Base-by-base conservation (phyloP, 2,329 filamentous ascomycete species). In the Ceratocystis huliohia region DNA sequence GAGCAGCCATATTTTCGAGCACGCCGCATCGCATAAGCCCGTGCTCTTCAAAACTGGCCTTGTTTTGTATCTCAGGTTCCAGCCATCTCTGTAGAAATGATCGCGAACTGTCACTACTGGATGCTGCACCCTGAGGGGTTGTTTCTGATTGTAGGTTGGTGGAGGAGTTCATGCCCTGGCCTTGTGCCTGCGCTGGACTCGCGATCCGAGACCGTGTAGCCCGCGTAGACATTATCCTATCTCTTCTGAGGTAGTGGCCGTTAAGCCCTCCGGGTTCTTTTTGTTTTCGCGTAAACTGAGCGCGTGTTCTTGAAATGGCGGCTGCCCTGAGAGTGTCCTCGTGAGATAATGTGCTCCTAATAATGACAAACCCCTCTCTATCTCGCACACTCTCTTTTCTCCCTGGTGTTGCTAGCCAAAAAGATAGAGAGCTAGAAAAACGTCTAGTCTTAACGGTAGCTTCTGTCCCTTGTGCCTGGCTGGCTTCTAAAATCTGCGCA, bases 1-100 rank as follows among this genome's bases (percentile, higher is more conserved):
- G 78, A 30, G 91, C 87, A 65, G 86, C 86, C 91, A 96, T 96
- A 72, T 87, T 87, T 75, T 89, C 87, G 67, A 95, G 79, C 20
- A 95, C 88, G 69, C 89, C 89, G 74, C 85, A 84, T 62, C 87
- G 81, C 72, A 87, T 79, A 70, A 94, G 81, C 57, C 88, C 88
- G 67, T 82, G 84, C 73, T 96, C 90, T 78, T 89, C 85, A 73
- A 87, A 96, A 73, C 88, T 93, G 10, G 91, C 73, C 75, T 81
- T 83, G 74, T 76, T 79, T 75, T 83, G 81, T 48, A 84, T 76
- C 6, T 81, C 77, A 10, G 82, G 82, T 73, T 85, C 83, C 69
- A 85, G 74, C 83, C 83, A 85, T 68, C 76, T 76, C 69, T 81
- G 76, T 80, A 85, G 79, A 68, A 84, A 79, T 17, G 75, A 74